Evolutionary conservation across 345 rosid species (phyloP).

Genomic region (Trapa bicornis): DNA sequence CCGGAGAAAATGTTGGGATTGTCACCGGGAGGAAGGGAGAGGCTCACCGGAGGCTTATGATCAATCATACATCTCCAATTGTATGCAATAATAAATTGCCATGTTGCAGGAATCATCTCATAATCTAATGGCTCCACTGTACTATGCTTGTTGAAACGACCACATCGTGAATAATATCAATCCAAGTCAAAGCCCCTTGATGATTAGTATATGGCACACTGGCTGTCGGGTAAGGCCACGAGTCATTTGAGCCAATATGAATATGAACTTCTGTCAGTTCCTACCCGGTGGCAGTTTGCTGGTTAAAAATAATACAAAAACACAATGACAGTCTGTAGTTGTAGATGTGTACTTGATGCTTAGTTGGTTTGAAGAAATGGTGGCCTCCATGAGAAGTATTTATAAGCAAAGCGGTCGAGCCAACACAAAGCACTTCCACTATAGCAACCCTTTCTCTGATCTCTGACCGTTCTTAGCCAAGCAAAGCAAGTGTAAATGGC

Average conservation of each 20-base stretch:
- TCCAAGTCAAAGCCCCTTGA: neutral
- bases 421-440: neutral
- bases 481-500: slow-evolving; percentile 15
- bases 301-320: too few relatives aligned
- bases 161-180: neutral
- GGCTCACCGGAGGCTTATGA: too few relatives aligned
- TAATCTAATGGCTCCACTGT: neutral
- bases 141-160: neutral
- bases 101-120: too few relatives aligned
- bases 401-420: neutral
- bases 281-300: neutral
- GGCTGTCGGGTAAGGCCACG: neutral
- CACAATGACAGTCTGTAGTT: neutral
- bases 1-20: too few relatives aligned
- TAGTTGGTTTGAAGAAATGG: neutral
- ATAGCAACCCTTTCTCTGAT: neutral
- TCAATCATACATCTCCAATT: too few relatives aligned
- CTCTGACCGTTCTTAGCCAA: neutral
- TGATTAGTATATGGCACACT: neutral
- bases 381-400: neutral
- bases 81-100: too few relatives aligned
- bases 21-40: too few relatives aligned
- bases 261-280: neutral
- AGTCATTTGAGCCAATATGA: neutral
- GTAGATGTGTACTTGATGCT: neutral